These are phyloP conservation scores for Thelephora ganbajun DNA, from an alignment of 768 basidiomycete genomes.

Conservation along the genomic window DNA sequence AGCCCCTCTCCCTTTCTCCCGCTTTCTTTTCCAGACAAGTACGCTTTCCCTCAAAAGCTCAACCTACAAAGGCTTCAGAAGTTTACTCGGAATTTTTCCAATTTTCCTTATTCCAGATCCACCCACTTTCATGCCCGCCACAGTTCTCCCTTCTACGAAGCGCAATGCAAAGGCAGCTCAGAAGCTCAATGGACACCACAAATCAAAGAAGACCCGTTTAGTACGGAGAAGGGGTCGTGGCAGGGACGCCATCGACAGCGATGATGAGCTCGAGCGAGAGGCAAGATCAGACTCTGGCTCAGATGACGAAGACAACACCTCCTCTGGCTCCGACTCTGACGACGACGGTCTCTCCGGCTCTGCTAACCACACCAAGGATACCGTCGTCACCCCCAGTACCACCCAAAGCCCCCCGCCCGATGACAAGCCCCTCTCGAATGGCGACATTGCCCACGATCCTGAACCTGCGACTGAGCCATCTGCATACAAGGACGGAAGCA, in stretches of 20 bases:
- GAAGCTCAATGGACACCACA: slow-evolving; percentile 1
- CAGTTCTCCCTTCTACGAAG: background rate
- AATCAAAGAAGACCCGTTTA: slow-evolving; percentile 24
- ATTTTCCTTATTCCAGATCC: background rate
- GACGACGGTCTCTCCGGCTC: slow-evolving; percentile 19
- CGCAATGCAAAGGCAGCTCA: background rate
- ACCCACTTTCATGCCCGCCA: background rate
- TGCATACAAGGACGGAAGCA: slow-evolving; percentile 47
- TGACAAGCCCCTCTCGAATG: slow-evolving; percentile 5
- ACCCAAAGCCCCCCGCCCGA: slow-evolving; percentile 39
- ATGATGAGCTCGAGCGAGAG: slow-evolving; percentile 69
- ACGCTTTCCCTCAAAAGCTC: no score
- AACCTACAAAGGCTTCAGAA: background rate
- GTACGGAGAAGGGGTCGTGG: slow-evolving; percentile 53
- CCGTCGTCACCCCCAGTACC: slow-evolving; percentile 51
- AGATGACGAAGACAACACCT: slow-evolving; percentile 44
- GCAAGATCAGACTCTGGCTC: slow-evolving; percentile 55
- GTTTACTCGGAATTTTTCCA: background rate
- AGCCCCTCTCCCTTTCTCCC: background rate
- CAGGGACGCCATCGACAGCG: slow-evolving; percentile 46
- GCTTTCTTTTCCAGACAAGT: background rate
- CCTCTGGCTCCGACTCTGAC: slow-evolving; percentile 24
- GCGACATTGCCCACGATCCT: slow-evolving; percentile 12
- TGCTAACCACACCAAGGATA: slow-evolving; percentile 29
- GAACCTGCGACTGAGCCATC: slow-evolving; percentile 31